Conservation (phyloP, 345 rosid genomes). For the Noccaea bulbosa region DNA sequence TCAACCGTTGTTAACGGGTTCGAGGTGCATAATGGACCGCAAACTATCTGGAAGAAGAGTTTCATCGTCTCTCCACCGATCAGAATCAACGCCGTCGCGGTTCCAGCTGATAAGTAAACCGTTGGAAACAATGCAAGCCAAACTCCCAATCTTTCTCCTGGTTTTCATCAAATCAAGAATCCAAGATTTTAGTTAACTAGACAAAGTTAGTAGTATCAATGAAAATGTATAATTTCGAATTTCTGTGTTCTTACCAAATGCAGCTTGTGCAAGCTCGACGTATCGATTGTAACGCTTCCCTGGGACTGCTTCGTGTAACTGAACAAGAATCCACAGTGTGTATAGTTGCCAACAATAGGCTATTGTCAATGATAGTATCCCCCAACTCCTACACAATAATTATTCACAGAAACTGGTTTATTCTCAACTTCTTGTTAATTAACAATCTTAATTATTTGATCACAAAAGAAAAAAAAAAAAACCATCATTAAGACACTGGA, state of each 20-base stretch:
- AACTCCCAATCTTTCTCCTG: conserved; percentile 87
- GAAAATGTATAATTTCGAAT: background rate
- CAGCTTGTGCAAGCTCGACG: conserved; percentile 97
- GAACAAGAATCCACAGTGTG: conserved; percentile 92
- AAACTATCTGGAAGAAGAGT: conserved; percentile 88
- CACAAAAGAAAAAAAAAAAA: background rate
- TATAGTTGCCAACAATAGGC: conserved; percentile 97
- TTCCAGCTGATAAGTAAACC: conserved; percentile 92
- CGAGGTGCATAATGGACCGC: conserved; percentile 84
- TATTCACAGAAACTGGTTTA: background rate
- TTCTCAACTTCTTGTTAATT: background rate
- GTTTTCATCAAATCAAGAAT: conserved; percentile 5
- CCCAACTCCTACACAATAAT: conserved; percentile 81
- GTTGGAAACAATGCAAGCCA: conserved; percentile 98
- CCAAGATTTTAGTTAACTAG: conserved; percentile 1
- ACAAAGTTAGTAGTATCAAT: conserved; percentile 2
- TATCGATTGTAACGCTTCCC: conserved; percentile 95
- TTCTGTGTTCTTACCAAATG: conserved; percentile 66
- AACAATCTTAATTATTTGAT: background rate
- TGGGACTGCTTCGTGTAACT: conserved; percentile 94
- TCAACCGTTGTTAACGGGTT: conserved; percentile 92
- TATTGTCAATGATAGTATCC: conserved; percentile 77
- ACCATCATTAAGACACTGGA: conserved; percentile 2
- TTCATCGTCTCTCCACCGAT: conserved; percentile 97
- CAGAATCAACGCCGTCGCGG: conserved; percentile 89